Base-by-base conservation (phyloP, 1,284 basidiomycete species). In the Cutaneotrichosporon cutaneum region DNA sequence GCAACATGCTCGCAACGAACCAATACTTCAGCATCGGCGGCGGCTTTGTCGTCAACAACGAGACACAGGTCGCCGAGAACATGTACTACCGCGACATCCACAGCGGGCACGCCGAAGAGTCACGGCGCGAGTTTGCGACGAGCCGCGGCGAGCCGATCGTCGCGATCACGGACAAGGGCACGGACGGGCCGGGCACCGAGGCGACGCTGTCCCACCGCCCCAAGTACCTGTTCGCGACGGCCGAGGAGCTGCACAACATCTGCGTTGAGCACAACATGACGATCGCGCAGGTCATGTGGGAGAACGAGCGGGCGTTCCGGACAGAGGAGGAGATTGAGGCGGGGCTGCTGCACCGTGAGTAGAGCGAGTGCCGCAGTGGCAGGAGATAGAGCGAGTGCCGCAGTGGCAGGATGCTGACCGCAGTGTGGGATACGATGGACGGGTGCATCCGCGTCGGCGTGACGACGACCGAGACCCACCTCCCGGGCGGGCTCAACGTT, bases 31-130 rank as follows among this genome's bases (percentile, higher is more conserved):
- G 68, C 62, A 90, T 94, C 54, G 92, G 92, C 3, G 92, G 92
- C 55, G 92, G 92, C 3, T 94, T 94, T 70, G 91, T 81, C 47
- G 78, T 94, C 51, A 74, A 74, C 65, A 64, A 71, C 32, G 70
- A 70, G 54, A 77, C 78, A 4, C 75, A 90, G 87, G 90, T 69
- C 88, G 92, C 71, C 6, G 94, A 98, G 80, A 97, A 98, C 76
- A 77, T 97, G 67, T 97, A 92, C 77, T 97, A 97, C 83, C 93
- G 93, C 76, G 88, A 91, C n/a, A 90, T 94, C n/a, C 86, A 93
- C 73, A 90, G 93, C 75, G 81, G 82, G 54, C 83, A 83, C 13
- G 94, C 94, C 6, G 88, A 89, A 58, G 86, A 85, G 22, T 88
- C 89, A 27, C 85, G 94, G 33, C 81, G 92, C 27, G 86, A 90